phyloP scores from a whole-genome alignment of 139 green algal species.

The Chlamydomonas incerta region DNA sequence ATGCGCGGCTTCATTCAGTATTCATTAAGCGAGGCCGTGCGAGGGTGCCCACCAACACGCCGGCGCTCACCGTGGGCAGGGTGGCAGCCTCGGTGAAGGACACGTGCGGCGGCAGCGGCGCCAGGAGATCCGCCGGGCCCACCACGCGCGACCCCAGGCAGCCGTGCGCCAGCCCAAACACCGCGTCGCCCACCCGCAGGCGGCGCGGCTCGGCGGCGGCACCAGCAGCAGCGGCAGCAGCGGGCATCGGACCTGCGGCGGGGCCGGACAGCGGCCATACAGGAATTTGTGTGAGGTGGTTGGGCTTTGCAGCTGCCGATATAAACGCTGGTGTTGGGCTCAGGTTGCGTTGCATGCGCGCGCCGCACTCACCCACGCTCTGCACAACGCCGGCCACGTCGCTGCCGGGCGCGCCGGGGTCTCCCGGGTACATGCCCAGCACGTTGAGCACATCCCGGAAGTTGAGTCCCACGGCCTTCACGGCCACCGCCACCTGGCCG shows the following conservation, averaged over 20 bases:
- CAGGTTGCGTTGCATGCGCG: no score
- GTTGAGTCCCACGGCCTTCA: conserved; percentile 87
- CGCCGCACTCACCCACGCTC: conserved; percentile 8
- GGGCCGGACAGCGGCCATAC: no score
- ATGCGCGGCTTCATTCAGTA: no score
- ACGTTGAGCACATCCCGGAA: conserved; percentile 90
- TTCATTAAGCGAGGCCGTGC: no score
- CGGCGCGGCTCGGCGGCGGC: no score
- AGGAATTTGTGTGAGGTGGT: no score
- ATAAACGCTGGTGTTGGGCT: no score
- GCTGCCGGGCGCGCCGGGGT: conserved; percentile 83
- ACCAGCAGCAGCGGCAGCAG: background rate
- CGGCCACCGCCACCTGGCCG: conserved; percentile 65
- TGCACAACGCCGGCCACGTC: conserved; percentile 85
- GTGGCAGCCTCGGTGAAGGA: conserved; percentile 73
- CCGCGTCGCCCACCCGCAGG: conserved; percentile 65
- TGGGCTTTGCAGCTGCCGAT: no score
- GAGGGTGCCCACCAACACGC: no score
- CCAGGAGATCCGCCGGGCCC: conserved; percentile 57
- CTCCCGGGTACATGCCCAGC: conserved; percentile 92
- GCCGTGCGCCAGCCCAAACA: conserved; percentile 85
- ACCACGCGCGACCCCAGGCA: conserved; percentile 74
- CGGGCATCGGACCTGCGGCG: no score
- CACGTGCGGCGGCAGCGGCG: conserved; percentile 67
- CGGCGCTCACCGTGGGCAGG: conserved; percentile 75